A percentile compares a stretch with the other conserved stretches of the same genome.
phyloP scores from a whole-genome alignment of 495 filamentous ascomycete genomes.

The Penicillium bialowiezense region DNA sequence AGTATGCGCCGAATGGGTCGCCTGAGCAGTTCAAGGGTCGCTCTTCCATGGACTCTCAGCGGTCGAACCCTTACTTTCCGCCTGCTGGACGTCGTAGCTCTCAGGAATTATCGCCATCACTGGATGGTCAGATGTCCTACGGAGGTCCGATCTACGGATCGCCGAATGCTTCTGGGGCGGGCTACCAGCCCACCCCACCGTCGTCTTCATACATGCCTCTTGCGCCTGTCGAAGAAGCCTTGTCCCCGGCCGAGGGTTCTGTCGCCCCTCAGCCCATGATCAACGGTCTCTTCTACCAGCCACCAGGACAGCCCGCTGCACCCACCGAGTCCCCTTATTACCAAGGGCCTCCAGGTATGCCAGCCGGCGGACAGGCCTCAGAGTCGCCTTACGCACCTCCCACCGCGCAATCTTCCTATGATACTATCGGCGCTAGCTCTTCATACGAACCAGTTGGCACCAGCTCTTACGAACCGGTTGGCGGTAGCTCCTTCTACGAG shows the following conservation, averaged over 20 bases:
- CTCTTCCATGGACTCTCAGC: constrained; percentile 47
- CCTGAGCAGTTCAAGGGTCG: constrained; percentile 46
- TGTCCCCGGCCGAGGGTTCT: constrained; percentile 20
- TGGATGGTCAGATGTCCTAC: constrained; percentile 34
- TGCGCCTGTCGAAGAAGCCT: constrained; percentile 44
- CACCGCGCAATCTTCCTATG: background rate
- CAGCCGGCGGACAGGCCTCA: constrained; percentile 16
- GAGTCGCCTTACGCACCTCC: constrained; percentile 9
- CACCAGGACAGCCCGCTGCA: constrained; percentile 13
- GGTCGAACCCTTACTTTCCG: constrained; percentile 32
- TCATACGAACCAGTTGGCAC: constrained; percentile 7
- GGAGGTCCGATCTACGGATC: constrained; percentile 33
- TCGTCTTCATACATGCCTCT: constrained; percentile 49
- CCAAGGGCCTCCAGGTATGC: constrained; percentile 26
- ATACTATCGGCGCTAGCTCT: background rate
- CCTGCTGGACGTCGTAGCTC: constrained; percentile 36
- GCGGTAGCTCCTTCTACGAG: constrained; percentile 20
- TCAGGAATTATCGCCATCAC: constrained; percentile 35
- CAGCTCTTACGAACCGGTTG: constrained; percentile 10
- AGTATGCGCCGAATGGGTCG: constrained; percentile 47
- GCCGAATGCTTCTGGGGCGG: constrained; percentile 24
- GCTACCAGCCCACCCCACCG: constrained; percentile 48
- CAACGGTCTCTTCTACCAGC: constrained; percentile 28
- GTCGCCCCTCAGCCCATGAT: constrained; percentile 21
- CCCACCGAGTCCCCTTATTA: constrained; percentile 19